Percentiles rank a stretch among this genome's conserved stretches.
phyloP scores from a whole-genome alignment of 208 protist genomes.

The Trypanosoma melophagium region DNA sequence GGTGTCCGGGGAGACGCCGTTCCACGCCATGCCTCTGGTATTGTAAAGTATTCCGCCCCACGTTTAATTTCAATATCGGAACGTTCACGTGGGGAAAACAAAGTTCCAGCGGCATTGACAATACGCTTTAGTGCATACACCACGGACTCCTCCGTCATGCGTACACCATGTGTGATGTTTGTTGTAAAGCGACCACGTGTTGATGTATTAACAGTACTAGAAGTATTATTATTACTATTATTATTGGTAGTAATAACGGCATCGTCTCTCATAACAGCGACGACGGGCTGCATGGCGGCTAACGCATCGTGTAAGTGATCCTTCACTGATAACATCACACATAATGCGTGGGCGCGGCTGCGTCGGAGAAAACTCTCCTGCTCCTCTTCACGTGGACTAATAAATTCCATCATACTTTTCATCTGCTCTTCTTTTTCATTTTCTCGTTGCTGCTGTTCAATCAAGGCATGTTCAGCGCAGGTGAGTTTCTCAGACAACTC shows the following conservation, averaged over 20 bases:
- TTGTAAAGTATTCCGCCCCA: constrained; percentile 13
- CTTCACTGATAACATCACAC: constrained; percentile 18
- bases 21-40: not conserved
- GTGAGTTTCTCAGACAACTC: not conserved
- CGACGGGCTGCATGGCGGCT: constrained; percentile 4
- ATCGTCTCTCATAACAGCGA: not conserved
- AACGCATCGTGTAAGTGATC: constrained; percentile 26
- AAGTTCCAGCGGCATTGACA: not conserved
- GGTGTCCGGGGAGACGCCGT: not conserved
- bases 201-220: no score
- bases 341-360: constrained; percentile 19
- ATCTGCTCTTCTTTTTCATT: not conserved
- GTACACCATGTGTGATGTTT: not conserved
- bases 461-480: not conserved
- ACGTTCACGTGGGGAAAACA: constrained; percentile 14
- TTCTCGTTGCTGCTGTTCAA: not conserved
- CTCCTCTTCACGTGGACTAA: not conserved
- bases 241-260: not conserved
- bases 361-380: constrained; percentile 15
- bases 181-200: not conserved
- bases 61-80: constrained; percentile 8
- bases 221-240: not conserved
- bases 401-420: not conserved
- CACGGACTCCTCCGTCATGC: constrained; percentile 15
- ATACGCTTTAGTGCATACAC: constrained; percentile 20